Base-by-base conservation (phyloP, 306 rosid species). In the Cucurbita argyrosperma region DNA sequence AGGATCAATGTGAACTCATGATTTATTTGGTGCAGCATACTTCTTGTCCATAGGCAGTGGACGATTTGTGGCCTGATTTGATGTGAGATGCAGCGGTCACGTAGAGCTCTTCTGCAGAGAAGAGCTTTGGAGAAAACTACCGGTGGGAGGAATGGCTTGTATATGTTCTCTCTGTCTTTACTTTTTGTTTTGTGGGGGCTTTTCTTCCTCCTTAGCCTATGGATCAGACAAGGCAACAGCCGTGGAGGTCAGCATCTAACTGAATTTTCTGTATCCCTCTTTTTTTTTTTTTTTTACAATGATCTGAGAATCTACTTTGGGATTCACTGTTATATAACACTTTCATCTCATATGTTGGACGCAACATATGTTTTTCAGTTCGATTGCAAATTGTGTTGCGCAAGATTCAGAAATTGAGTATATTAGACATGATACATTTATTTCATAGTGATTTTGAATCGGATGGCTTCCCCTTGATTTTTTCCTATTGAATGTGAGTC, bases 111-210 rank as follows among this genome's bases (percentile, higher is more conserved):
- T 73, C 76, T 56, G 15, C 76, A 56, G 67, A 39, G 67, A 73
- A 73, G 55, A 57, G 76, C 76, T 56, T 73, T 73, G 52, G 76
- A 39, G 43, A 73, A 73, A 18, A 43, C 38, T 57, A 57, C 18
- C 38, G 40, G 38, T 43, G 50, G 76, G 47, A 73, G 42, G 42
- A 39, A 73, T 43, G 42, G 18, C 67, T 40, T 73, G 11, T 73
- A 73, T 40, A 5, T 40, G 55, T 56, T 73, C 5, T 73, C 54
- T 82, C 67, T 94, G 15, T 94, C 97, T 6, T 68, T 90, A 77
- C 75, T 88, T 61, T 84, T 90, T 68, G 79, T 80, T 80, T 67
- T 87, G 70, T 90, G 98, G 98, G 93, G 83, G 14, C 77, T 87
- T 42, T 56, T 89, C 77, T 83, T 90, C 77, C 87, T 90, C 78